Evolutionary conservation across 106 monocot genomes (phyloP), one percentile per base, ranked within the genome.

Genomic region (Hemerocallis citrina): DNA sequence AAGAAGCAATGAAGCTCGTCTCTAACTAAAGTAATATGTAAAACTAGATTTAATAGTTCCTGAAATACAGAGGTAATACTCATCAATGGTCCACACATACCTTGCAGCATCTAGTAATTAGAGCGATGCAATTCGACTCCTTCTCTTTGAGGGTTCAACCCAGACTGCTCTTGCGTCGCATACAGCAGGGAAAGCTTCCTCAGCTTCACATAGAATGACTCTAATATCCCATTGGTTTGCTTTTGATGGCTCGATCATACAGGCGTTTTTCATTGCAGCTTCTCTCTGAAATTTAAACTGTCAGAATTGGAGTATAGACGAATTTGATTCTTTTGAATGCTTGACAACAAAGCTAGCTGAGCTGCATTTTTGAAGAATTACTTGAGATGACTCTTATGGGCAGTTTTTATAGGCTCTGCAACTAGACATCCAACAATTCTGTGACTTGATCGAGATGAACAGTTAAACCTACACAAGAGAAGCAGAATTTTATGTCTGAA

Each of bases 371-470:
- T 3, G 59, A 52, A 1, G 31, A 9, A 32, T 64, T 55, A 33
- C 43, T 61, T 32, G 77, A 27, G 21, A 84, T 61, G 41, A 89
- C 56, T 62, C 71, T 83, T n/a, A 58, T 80, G 68, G 8, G 88
- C 88, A 7, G 29, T 51, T 75, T 74, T 80, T 55, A 89, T 84
- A 2, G 80, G 80, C 68, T 89, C 88, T 10, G 62, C 58, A 23
- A 89, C 71, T 9, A 89, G 77, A 44, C 88, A 89, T 7, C 80
- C 88, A 37, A 77, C 61, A 25, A 89, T 69, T 43, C 71, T 71
- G 27, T 81, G 80, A 61, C 68, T 45, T 22, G 68, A 81, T 35
- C 83, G 68, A 68, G 68, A 84, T 44, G 84, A 7, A n/a, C n/a
- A n/a, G n/a, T n/a, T n/a, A n/a, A n/a, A n/a, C n/a, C n/a, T n/a